Evolutionary conservation across 345 rosid genomes (phyloP).

Genomic region (Citrus reticulata): DNA sequence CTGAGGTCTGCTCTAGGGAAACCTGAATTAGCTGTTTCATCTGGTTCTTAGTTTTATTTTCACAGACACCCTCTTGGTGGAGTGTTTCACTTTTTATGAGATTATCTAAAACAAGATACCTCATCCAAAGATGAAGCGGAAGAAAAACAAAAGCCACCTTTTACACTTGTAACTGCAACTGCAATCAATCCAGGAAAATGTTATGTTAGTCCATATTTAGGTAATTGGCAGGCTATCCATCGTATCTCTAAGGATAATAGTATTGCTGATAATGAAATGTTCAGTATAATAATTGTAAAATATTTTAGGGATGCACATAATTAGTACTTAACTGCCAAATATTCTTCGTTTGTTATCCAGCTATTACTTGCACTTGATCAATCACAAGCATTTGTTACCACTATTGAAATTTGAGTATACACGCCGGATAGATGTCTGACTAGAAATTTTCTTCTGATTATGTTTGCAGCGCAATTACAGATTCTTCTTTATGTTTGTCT

Average conservation of each 20-base stretch:
- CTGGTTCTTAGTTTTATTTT: background rate
- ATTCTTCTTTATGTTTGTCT: slow-evolving; percentile 91
- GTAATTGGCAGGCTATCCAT: background rate
- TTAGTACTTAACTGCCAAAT: background rate
- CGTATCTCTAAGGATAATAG: background rate
- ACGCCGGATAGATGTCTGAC: background rate
- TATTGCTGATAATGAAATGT: background rate
- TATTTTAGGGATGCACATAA: background rate
- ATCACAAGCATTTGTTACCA: background rate
- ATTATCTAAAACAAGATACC: background rate
- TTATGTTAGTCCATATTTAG: background rate
- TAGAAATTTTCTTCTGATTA: slow-evolving; percentile 13
- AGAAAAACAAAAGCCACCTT: background rate
- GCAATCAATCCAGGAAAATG: background rate
- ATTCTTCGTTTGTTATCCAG: background rate
- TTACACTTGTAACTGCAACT: background rate
- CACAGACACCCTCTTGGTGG: background rate
- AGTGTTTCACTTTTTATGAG: background rate
- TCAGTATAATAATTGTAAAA: background rate
- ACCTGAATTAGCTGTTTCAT: background rate
- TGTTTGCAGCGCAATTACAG: slow-evolving; percentile 90
- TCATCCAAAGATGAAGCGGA: background rate
- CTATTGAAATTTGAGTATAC: background rate
- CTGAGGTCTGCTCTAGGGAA: background rate
- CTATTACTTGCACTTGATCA: slow-evolving; percentile 3